Evolutionary conservation across 1,284 basidiomycete genomes (phyloP), one percentile per base, ranked within the genome.

Genomic region (Sporisorium graminicola): DNA sequence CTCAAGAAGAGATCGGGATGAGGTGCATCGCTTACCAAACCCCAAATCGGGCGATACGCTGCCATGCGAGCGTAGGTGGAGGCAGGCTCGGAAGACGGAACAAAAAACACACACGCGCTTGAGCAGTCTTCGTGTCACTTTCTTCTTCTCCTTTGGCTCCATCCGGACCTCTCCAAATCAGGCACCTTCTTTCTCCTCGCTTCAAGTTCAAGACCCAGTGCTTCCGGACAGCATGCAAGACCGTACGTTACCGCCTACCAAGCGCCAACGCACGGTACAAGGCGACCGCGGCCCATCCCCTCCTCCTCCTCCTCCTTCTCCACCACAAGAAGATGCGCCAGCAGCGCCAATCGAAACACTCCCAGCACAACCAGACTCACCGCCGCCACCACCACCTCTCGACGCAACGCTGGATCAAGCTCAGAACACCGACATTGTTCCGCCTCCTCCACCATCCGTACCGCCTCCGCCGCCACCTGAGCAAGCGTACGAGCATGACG

Each of bases 341-440:
- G 20, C 52, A 27, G 20, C 53, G n/a, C 46, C 59, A 27, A 55
- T 16, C 3, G 33, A 51, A 14, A 8, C 40, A 12, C 27, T 49
- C 46, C 59, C 68, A 33, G 55, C 37, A 44, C 59, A 58, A 31
- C 68, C 63, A 1, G 68, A 13, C 14, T 58, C 62, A 3, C 50
- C 61, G 6, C 63, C 72, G 6, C 74, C 74, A 37, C 77, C 74
- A 37, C 77, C 77, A 12, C 74, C 77, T 20, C 64, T 62, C 27
- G 74, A 74, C 16, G 18, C 49, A 2, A 26, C 52, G 6, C 24
- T 58, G 7, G 72, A 63, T 1, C 31, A 62, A 20, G 57, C 58
- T 2, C 51, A 70, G 58, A 65, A 74, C 52, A 27, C 52, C 33
- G 51, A 65, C 29, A 65, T 70, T 22, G 56, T 66, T 2, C 67